These are phyloP conservation scores for Pythium vanterpoolii DNA, from an alignment of 352 stramenopile species.

Conservation along the genomic window DNA sequence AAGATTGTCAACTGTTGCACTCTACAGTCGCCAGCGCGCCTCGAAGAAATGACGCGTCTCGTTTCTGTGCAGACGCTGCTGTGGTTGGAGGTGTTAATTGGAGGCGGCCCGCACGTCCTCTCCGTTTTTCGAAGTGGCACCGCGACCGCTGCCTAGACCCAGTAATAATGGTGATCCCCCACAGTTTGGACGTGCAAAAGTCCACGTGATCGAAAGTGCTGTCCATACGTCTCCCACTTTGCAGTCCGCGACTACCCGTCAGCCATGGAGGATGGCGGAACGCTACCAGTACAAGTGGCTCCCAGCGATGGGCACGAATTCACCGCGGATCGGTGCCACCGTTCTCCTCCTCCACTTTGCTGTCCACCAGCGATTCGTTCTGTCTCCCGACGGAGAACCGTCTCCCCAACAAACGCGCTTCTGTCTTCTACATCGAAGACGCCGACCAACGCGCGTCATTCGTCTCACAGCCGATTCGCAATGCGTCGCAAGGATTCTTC, in stretches of 20 bases:
- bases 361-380: slow-evolving; percentile 1
- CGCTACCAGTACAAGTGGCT: background rate
- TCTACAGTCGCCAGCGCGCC: too few species aligned
- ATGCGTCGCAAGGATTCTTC: background rate
- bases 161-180: too few species aligned
- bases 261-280: background rate
- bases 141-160: too few species aligned
- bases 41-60: too few species aligned
- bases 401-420: background rate
- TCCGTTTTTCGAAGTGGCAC: too few species aligned
- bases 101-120: too few species aligned
- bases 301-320: slow-evolving; percentile 1
- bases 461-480: slow-evolving; percentile 12
- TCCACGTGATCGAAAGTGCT: slow-evolving; percentile 24
- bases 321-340: too few species aligned
- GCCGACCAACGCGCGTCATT: slow-evolving; percentile 8
- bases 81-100: too few species aligned
- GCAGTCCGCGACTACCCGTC: slow-evolving; percentile 13
- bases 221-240: slow-evolving; percentile 15
- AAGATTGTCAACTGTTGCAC: too few species aligned
- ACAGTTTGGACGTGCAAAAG: background rate
- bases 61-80: too few species aligned
- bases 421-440: slow-evolving; percentile 11
- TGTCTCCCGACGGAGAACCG: slow-evolving; percentile 8
- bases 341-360: background rate